Percentiles rank a stretch among this genome's conserved stretches.
Conservation (phyloP, 164 flowering plant genomes). For the Vitis vinifera region ASM3070453v1 NC_081822.1:289001-289500, state of each 20-base stretch:
- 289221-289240: constrained; percentile 48
- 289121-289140: constrained; percentile 72
- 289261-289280: constrained; percentile 59
- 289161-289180: constrained; percentile 71
- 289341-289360: constrained; percentile 4
- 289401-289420: no score
- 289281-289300: constrained; percentile 76
- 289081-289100: constrained; percentile 65
- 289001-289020: constrained; percentile 55
- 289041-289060: constrained; percentile 50
- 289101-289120: constrained; percentile 62
- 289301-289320: constrained; percentile 77
- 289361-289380: background rate
- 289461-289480: no score
- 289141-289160: constrained; percentile 48
- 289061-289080: constrained; percentile 61
- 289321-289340: constrained; percentile 69
- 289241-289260: constrained; percentile 52
- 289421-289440: background rate
- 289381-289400: no score
- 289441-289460: no score
- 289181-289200: constrained; percentile 60
- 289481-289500: no score
- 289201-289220: constrained; percentile 37
- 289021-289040: constrained; percentile 46